Evolutionary conservation across 208 protist species (phyloP).

Genomic region (Porcisia deanei): DNA sequence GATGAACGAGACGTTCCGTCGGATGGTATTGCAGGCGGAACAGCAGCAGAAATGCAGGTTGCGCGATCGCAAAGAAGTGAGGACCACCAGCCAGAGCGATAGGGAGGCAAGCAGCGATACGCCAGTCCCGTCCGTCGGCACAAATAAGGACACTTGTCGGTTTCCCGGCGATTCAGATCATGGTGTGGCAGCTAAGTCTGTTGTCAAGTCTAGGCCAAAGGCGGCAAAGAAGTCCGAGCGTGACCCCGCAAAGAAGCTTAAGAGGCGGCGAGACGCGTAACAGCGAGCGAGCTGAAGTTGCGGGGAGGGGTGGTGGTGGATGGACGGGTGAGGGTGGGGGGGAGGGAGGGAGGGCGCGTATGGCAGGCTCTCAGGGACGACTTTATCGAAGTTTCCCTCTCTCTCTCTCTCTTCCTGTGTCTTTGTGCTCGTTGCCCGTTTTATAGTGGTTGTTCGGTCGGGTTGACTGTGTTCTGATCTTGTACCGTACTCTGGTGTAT

Average conservation of each 20-base stretch:
- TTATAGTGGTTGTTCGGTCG: background rate
- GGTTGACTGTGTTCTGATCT: background rate
- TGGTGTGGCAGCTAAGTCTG: background rate
- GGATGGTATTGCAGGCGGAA: constrained; percentile 47
- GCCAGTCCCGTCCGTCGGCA: background rate
- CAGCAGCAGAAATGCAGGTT: constrained; percentile 20
- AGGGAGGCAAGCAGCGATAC: background rate
- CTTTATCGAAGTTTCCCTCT: background rate
- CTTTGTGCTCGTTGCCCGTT: constrained; percentile 4
- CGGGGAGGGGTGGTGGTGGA: too few species aligned
- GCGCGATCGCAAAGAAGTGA: constrained; percentile 3
- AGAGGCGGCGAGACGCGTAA: background rate
- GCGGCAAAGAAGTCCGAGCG: constrained; percentile 9
- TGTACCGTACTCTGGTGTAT: background rate
- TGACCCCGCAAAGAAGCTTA: background rate
- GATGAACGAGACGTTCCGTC: constrained; percentile 79
- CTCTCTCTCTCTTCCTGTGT: constrained; percentile 3
- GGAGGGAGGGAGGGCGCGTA: background rate
- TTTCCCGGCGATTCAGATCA: background rate
- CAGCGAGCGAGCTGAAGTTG: background rate
- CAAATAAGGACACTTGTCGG: background rate
- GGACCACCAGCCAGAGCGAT: background rate
- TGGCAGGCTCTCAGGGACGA: background rate
- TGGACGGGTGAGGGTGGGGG: background rate
- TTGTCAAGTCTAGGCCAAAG: background rate